Percentiles rank a stretch among this genome's conserved stretches.
Conservation (phyloP, 2,329 filamentous ascomycete genomes). For the Cladophialophora yegresii region DNA sequence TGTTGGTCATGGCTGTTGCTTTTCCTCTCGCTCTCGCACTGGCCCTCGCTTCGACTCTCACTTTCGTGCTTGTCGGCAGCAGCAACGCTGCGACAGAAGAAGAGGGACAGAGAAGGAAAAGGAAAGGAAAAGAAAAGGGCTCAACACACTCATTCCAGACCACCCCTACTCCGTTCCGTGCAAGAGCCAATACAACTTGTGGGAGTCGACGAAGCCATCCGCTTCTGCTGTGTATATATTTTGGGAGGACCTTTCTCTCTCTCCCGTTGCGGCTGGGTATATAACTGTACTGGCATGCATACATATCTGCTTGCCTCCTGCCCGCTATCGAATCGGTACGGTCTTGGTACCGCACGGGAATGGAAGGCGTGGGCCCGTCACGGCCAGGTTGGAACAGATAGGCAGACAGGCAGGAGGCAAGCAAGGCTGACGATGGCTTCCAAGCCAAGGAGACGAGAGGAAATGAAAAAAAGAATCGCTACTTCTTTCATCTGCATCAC, state of each 20-base stretch:
- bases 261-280: not conserved
- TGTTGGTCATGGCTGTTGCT: not conserved
- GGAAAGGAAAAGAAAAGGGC: too few relatives aligned
- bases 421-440: not conserved
- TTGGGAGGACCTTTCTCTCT: not conserved
- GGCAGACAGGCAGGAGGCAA: not conserved
- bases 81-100: not conserved
- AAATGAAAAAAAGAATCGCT: not conserved
- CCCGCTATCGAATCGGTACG: too few relatives aligned
- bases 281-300: not conserved
- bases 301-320: too few relatives aligned
- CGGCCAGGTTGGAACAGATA: not conserved
- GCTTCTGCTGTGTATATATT: constrained; percentile 4
- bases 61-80: not conserved
- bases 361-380: not conserved
- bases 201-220: not conserved
- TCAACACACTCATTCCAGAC: not conserved
- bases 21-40: not conserved
- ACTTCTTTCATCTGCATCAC: not conserved
- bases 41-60: too few relatives aligned
- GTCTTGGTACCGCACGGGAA: too few relatives aligned
- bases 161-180: too few relatives aligned
- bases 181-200: not conserved
- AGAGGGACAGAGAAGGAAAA: not conserved
- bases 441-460: not conserved